A percentile compares a stretch with the other conserved stretches of the same genome.
These are phyloP conservation scores for Eimeria tenella DNA, from an alignment of 169 alveolate genomes.

Conservation along the genomic window DNA sequence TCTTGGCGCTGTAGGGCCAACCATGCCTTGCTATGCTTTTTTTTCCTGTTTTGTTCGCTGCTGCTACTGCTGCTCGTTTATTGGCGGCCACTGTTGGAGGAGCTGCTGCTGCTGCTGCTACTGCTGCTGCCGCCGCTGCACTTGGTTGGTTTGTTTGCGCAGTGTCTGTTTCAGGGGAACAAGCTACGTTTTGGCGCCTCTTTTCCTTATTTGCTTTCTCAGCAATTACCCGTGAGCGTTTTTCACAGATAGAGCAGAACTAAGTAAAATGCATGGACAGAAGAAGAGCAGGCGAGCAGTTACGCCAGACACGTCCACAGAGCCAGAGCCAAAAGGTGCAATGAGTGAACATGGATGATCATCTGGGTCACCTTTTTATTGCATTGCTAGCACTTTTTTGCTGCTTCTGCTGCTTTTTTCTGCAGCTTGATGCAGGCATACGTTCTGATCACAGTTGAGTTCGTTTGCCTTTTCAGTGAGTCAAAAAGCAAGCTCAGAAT, in stretches of 20 bases:
- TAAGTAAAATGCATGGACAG: too few relatives aligned
- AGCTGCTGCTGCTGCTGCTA: not conserved
- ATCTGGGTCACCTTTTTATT: not conserved
- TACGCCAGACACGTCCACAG: not conserved
- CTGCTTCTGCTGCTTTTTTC: not conserved
- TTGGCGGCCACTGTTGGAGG: not conserved
- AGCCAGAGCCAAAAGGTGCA: not conserved
- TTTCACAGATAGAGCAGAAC: not conserved
- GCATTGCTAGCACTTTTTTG: not conserved
- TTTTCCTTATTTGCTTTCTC: slow-evolving; percentile 18
- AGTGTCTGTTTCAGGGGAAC: slow-evolving; percentile 31
- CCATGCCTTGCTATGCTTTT: not conserved
- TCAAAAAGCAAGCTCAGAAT: not conserved
- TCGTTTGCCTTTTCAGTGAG: slow-evolving; percentile 30
- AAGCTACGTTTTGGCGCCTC: not conserved
- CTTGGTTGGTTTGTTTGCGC: not conserved
- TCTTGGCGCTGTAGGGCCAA: too few relatives aligned
- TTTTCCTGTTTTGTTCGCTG: not conserved
- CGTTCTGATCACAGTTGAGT: not conserved
- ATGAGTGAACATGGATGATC: not conserved
- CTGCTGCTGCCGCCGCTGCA: not conserved
- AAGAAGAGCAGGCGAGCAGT: not conserved
- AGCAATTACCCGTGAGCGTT: slow-evolving; percentile 43
- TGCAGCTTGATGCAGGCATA: slow-evolving; percentile 15
- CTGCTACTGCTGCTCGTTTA: not conserved